These are phyloP conservation scores for Sugiyamaella boreocaroliniensis DNA, from an alignment of 805 yeast species.

Conservation along the genomic window DNA sequence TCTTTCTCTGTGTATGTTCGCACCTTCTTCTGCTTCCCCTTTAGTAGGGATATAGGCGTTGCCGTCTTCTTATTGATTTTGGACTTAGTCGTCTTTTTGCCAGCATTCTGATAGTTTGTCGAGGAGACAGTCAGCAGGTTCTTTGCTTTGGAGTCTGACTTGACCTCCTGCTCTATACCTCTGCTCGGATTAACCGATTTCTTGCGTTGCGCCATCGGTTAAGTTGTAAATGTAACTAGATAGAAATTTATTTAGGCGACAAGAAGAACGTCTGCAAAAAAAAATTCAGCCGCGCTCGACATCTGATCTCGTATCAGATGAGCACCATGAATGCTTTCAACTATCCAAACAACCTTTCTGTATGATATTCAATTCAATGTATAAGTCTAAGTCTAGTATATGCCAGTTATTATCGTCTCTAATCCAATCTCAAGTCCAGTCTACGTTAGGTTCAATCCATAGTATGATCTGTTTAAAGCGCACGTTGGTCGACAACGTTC, in stretches of 20 bases:
- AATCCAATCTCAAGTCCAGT: too few relatives aligned
- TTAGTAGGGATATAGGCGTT: slow-evolving; percentile 2
- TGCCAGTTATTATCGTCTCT: too few relatives aligned
- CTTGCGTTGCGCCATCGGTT: slow-evolving; percentile 10
- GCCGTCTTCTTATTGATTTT: slow-evolving; percentile 1
- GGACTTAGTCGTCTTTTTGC: slow-evolving; percentile 3
- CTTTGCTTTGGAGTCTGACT: slow-evolving; percentile 20
- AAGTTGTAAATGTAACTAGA: not conserved
- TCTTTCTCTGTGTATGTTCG: slow-evolving; percentile 63
- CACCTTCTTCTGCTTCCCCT: slow-evolving; percentile 23
- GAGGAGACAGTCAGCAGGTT: slow-evolving; percentile 18
- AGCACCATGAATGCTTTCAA: too few relatives aligned
- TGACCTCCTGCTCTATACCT: slow-evolving; percentile 34
- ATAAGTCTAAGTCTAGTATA: too few relatives aligned
- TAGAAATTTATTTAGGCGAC: not conserved
- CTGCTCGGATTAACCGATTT: slow-evolving; percentile 10
- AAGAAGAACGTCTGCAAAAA: not conserved
- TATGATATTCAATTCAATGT: too few relatives aligned
- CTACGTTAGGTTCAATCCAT: too few relatives aligned
- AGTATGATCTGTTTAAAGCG: slow-evolving; percentile 4
- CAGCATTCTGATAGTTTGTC: slow-evolving; percentile 16
- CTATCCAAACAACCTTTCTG: too few relatives aligned
- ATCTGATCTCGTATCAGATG: too few relatives aligned
- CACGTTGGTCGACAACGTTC: slow-evolving; percentile 14
- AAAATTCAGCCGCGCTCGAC: slow-evolving; percentile 2